phyloP scores from a whole-genome alignment of 495 filamentous ascomycete genomes.

The Rusavskia elegans region DNA sequence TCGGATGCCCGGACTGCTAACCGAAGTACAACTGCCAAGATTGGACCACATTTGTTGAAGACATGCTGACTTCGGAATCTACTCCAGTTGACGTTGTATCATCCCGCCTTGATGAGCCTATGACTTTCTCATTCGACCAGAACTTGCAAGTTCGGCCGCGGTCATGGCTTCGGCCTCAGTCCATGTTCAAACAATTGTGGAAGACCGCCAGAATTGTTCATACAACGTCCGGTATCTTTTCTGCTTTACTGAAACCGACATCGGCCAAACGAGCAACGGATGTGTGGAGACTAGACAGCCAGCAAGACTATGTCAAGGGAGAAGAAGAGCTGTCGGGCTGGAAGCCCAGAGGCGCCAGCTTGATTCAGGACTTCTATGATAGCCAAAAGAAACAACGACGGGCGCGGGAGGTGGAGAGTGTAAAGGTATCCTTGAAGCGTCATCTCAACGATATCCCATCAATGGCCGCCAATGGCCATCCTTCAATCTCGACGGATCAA shows the following conservation, averaged over 20 bases:
- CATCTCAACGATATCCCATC: neutral
- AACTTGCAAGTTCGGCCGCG: conserved; percentile 72
- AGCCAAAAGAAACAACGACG: conserved; percentile 53
- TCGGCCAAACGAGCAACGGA: conserved; percentile 84
- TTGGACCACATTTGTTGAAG: too few species aligned
- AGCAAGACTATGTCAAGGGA: conserved; percentile 85
- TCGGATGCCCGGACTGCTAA: too few species aligned
- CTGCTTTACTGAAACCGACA: conserved; percentile 66
- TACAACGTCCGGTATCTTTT: conserved; percentile 72
- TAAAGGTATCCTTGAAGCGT: conserved; percentile 28
- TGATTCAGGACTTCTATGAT: conserved; percentile 67
- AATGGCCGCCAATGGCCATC: conserved; percentile 1
- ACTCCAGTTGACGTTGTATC: conserved; percentile 58
- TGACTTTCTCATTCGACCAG: conserved; percentile 67
- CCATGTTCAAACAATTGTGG: conserved; percentile 77
- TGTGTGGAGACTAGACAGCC: conserved; percentile 92
- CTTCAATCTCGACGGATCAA: conserved; percentile 16
- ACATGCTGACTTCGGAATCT: too few species aligned
- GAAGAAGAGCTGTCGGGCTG: conserved; percentile 73
- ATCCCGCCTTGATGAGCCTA: conserved; percentile 60
- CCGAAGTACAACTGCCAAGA: too few species aligned
- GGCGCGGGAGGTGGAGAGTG: conserved; percentile 63
- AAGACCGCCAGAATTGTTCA: conserved; percentile 73
- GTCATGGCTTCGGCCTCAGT: conserved; percentile 66
- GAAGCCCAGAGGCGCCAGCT: conserved; percentile 75